Evolutionary conservation across 768 basidiomycete genomes (phyloP).

Genomic region (Sporobolomyces roseus): DNA sequence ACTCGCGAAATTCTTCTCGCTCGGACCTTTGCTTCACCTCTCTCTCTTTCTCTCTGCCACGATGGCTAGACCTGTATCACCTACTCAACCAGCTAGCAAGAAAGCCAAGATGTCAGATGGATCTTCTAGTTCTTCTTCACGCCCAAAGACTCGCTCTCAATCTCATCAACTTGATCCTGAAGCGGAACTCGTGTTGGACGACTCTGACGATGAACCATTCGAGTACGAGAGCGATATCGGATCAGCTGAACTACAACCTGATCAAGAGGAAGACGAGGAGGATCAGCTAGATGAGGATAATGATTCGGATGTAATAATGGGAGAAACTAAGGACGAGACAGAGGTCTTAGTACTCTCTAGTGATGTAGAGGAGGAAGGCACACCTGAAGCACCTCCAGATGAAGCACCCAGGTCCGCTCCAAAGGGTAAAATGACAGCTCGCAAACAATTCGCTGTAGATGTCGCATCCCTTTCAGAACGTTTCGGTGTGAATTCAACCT

Average conservation of each 20-base stretch:
- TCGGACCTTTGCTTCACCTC: background rate
- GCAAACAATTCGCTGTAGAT: conserved; percentile 35
- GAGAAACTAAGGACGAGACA: background rate
- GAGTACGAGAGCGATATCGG: conserved; percentile 14
- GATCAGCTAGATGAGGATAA: background rate
- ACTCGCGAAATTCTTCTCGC: too few species aligned
- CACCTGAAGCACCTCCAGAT: conserved; percentile 10
- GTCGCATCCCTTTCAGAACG: background rate
- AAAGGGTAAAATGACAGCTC: conserved; percentile 36
- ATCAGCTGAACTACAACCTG: background rate
- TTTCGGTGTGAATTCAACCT: background rate
- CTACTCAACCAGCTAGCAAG: background rate
- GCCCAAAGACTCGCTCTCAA: conserved; percentile 1
- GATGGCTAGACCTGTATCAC: background rate
- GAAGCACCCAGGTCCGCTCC: background rate
- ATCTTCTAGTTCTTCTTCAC: background rate
- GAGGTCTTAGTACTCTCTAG: background rate
- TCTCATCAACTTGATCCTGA: too few species aligned
- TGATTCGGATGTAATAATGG: background rate
- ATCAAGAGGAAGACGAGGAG: background rate
- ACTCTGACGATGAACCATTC: conserved; percentile 7
- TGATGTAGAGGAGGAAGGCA: conserved; percentile 1
- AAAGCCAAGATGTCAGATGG: conserved; percentile 10
- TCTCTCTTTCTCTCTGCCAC: background rate
- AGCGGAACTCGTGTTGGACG: background rate